Evolutionary conservation across 2,329 filamentous ascomycete species (phyloP).

Genomic region (Xylaria sp.): DNA sequence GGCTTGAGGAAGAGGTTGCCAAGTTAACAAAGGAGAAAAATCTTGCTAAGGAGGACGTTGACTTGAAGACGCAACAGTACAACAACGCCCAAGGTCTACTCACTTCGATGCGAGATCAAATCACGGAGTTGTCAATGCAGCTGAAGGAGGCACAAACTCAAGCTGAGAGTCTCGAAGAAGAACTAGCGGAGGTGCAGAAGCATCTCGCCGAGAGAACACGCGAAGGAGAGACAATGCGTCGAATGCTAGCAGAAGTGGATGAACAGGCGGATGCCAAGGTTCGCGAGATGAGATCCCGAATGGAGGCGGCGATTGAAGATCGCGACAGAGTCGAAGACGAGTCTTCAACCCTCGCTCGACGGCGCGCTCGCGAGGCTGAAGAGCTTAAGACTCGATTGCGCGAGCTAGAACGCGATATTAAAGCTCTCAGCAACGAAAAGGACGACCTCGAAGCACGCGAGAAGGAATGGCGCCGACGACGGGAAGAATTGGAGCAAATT

Average conservation of each 20-base stretch:
- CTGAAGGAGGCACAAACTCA: conserved; percentile 88
- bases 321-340: conserved; percentile 93
- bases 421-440: conserved; percentile 76
- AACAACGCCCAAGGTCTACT: conserved; percentile 85
- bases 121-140: conserved; percentile 86
- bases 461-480: conserved; percentile 77
- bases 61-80: conserved; percentile 87
- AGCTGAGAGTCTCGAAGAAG: conserved; percentile 89
- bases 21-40: conserved; percentile 76
- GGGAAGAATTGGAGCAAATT: conserved; percentile 79
- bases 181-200: conserved; percentile 87
- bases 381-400: conserved; percentile 82
- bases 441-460: conserved; percentile 81
- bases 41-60: conserved; percentile 79
- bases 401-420: conserved; percentile 82
- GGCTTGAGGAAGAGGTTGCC: conserved; percentile 78
- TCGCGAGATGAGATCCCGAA: conserved; percentile 86
- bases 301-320: conserved; percentile 94
- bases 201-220: conserved; percentile 88
- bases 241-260: conserved; percentile 87
- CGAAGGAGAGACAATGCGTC: conserved; percentile 94
- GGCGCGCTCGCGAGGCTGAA: conserved; percentile 84
- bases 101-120: conserved; percentile 93
- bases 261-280: conserved; percentile 82
- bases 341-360: conserved; percentile 78